Conservation (phyloP, 163 green algal species). For the Prototheca wickerhamii region DNA sequence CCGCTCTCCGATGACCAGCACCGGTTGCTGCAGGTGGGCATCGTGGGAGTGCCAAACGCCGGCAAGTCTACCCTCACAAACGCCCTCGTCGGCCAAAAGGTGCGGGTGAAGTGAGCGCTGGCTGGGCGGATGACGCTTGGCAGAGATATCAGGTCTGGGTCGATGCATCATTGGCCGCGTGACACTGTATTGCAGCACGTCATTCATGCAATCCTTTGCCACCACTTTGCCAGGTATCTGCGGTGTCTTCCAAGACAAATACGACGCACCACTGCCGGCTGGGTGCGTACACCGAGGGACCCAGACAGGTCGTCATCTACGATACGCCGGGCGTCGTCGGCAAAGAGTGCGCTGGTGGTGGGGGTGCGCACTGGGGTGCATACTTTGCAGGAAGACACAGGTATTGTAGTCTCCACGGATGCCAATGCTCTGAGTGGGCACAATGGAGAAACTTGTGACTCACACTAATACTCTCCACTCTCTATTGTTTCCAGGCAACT, state of each 20-base stretch:
- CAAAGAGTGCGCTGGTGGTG: constrained; percentile 14
- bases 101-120: background rate
- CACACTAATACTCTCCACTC: too few relatives aligned
- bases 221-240: constrained; percentile 39
- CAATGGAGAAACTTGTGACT: background rate
- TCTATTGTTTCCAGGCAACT: constrained; percentile 28
- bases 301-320: constrained; percentile 41
- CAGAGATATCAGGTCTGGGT: too few relatives aligned
- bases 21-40: constrained; percentile 46
- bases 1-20: constrained; percentile 14
- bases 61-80: constrained; percentile 91
- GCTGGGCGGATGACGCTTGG: background rate
- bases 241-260: constrained; percentile 71
- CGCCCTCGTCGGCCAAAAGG: constrained; percentile 48
- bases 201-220: background rate
- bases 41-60: constrained; percentile 77
- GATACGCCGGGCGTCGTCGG: constrained; percentile 62
- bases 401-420: too few relatives aligned
- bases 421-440: background rate
- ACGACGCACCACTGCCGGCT: constrained; percentile 50
- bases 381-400: background rate
- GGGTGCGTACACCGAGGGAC: constrained; percentile 43
- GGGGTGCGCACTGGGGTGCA: background rate
- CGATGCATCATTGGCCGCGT: background rate
- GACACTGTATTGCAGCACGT: background rate